Evolutionary conservation across 192 early-diverging fungal species (phyloP), one percentile per base, ranked within the genome.

Genomic region (Chytriomyces confervae): DNA sequence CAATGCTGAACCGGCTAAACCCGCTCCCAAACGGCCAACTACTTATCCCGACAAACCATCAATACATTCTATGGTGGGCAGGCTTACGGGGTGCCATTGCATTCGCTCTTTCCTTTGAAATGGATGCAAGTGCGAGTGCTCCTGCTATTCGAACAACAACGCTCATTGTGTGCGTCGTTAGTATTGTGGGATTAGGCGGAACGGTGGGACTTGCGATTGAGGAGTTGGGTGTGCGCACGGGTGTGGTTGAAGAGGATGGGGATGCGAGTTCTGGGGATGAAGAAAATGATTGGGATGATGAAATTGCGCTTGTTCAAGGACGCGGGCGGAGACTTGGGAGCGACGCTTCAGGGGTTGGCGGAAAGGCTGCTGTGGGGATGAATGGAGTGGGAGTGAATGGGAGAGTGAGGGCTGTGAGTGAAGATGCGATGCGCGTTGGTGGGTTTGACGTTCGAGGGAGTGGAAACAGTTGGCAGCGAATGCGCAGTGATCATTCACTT

Each of bases 1-100:
- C 84, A 2, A 68, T 95, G 9, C 90, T 99, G 62, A 99, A 99
- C 80, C 81, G 83, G 36, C 76, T 95, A 6, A 90, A 88, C 75
- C 66, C 88, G 6, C 76, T 83, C 72, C 77, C 74, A 36, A 20
- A 20, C 16, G 50, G 78, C 61, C 66, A 66, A 11, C 72, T 72
- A 62, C 61, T 79, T 29, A 83, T 90, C 61, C 89, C 89, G 7
- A 63, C 66, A 0, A 85, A 86, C 66, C 91, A 95, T 80, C 95
- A 97, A 80, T 89, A 93, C 13, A 98, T 99, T 96, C 79, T 99
- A 6, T 97, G 95, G 83, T 99, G 96, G 96, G 92, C 95, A 13
- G 95, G 95, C 3, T 85, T 99, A 3, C 93, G 97, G 48, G 97
- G 97, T 6, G 96, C 97, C 6, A 96, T 99, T 10, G 96, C 97